phyloP scores from a whole-genome alignment of 305 asterid species.

The Fraxinus sp. region DNA sequence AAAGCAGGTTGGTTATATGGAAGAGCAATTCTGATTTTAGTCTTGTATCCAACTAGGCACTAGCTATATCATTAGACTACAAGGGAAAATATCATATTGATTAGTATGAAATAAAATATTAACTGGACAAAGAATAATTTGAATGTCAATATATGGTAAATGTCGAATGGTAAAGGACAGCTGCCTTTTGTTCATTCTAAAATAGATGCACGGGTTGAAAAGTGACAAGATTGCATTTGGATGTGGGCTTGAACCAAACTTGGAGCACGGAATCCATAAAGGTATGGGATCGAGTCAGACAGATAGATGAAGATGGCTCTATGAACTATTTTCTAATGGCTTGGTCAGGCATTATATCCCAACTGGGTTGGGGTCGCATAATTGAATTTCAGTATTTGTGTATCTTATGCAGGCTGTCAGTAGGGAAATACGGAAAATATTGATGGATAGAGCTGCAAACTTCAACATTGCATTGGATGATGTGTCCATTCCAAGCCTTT shows the following conservation, averaged over 20 bases:
- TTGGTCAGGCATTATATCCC: not conserved
- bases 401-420: conserved; percentile 42
- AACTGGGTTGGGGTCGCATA: not conserved
- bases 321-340: not conserved
- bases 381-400: not conserved
- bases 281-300: not conserved
- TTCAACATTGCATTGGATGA: conserved; percentile 58
- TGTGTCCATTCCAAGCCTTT: conserved; percentile 57
- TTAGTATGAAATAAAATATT: not conserved
- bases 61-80: not conserved
- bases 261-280: too few relatives aligned
- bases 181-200: not conserved
- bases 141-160: not conserved
- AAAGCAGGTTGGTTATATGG: not conserved
- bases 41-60: not conserved
- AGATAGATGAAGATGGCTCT: not conserved
- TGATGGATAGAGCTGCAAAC: conserved; percentile 52
- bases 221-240: too few relatives aligned
- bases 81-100: not conserved
- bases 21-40: not conserved
- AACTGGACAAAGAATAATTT: not conserved
- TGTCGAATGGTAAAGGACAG: not conserved
- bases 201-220: too few relatives aligned
- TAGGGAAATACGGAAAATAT: conserved; percentile 45
- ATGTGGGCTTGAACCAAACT: too few relatives aligned